Percentiles rank a stretch among this genome's conserved stretches.
phyloP scores from a whole-genome alignment of 106 monocot genomes.

The Hemerocallis citrina region DNA sequence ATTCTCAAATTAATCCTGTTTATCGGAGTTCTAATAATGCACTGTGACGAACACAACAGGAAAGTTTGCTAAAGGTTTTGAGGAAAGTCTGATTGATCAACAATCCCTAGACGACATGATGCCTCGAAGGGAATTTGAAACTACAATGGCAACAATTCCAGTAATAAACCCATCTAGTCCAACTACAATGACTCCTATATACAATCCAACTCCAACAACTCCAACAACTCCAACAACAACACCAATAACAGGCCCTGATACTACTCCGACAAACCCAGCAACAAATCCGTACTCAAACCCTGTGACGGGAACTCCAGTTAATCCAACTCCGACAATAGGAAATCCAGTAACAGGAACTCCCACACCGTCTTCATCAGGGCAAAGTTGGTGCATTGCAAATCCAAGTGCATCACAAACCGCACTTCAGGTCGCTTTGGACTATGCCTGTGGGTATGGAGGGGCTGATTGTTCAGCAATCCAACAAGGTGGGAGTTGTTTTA shows the following conservation, averaged over 20 bases:
- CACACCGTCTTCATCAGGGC: constrained; percentile 15
- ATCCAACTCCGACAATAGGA: constrained; percentile 3
- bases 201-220: not conserved
- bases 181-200: constrained; percentile 1
- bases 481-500: constrained; percentile 53
- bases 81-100: not conserved
- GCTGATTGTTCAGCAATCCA: constrained; percentile 75
- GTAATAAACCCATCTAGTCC: constrained; percentile 8
- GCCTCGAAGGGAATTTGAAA: constrained; percentile 7
- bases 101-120: not conserved
- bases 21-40: not conserved
- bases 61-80: not conserved
- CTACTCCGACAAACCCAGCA: not conserved
- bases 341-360: not conserved
- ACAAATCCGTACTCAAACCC: constrained; percentile 3
- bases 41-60: not conserved
- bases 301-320: not conserved
- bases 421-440: constrained; percentile 79
- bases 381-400: constrained; percentile 81
- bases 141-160: constrained; percentile 10
- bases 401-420: constrained; percentile 51
- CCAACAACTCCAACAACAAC: not conserved
- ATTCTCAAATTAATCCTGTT: not conserved
- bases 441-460: constrained; percentile 78
- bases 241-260: not conserved